phyloP scores from a whole-genome alignment of 2,329 filamentous ascomycete genomes.

The Penicillium sclerotigenum region DNA sequence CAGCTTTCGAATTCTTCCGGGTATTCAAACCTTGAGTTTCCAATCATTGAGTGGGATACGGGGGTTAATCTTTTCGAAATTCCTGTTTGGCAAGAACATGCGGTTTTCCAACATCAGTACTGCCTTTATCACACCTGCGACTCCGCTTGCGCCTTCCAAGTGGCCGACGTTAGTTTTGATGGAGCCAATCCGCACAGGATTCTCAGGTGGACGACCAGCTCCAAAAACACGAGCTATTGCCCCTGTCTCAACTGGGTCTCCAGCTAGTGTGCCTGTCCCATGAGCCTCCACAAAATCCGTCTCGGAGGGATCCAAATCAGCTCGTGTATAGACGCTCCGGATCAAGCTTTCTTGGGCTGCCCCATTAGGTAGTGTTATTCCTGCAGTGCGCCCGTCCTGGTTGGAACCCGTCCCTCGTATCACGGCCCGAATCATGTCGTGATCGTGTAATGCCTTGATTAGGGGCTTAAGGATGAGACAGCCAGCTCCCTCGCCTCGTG shows the following conservation, averaged over 20 bases:
- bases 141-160: conserved; percentile 26
- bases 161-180: conserved; percentile 30
- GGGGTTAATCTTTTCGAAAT: conserved; percentile 42
- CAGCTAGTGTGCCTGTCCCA: conserved; percentile 32
- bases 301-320: conserved; percentile 21
- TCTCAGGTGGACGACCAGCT: conserved; percentile 6
- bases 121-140: conserved; percentile 40
- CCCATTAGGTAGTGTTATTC: conserved; percentile 44
- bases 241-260: conserved; percentile 29
- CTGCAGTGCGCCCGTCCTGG: conserved; percentile 46
- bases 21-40: conserved; percentile 32
- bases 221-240: conserved; percentile 26
- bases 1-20: background rate
- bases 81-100: conserved; percentile 44
- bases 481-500: conserved; percentile 46
- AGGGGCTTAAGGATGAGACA: conserved; percentile 45
- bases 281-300: conserved; percentile 28
- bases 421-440: conserved; percentile 44
- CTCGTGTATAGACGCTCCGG: conserved; percentile 25
- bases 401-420: conserved; percentile 44
- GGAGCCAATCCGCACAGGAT: conserved; percentile 22
- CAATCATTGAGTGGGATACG: conserved; percentile 36
- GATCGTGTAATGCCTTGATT: conserved; percentile 40
- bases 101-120: conserved; percentile 45
- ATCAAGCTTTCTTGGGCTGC: conserved; percentile 34